Conservation (phyloP, 371 early-diverging fungal species). For the Massospora cicadina region DNA sequence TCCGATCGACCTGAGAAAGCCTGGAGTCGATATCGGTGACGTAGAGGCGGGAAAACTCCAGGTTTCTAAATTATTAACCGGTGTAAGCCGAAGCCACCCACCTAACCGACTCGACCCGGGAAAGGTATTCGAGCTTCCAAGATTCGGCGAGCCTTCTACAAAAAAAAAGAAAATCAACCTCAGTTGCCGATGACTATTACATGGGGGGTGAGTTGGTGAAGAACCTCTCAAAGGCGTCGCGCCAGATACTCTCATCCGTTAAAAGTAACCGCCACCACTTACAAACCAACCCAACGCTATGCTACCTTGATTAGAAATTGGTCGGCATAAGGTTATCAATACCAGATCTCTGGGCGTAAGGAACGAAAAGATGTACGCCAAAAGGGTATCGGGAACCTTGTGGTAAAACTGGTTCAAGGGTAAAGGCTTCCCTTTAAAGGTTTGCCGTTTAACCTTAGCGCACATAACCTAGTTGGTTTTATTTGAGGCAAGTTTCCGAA, state of each 20-base stretch:
- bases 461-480: too few relatives aligned
- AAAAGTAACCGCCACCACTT: background rate
- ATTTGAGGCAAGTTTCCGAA: too few relatives aligned
- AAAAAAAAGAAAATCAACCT: too few relatives aligned
- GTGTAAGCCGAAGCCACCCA: too few relatives aligned
- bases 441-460: background rate
- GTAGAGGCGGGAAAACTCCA: background rate
- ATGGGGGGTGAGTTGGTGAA: background rate
- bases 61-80: too few relatives aligned
- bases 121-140: background rate
- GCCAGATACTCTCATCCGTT: background rate
- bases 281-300: background rate
- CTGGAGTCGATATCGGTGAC: background rate
- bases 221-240: background rate
- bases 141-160: background rate
- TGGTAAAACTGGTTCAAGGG: background rate
- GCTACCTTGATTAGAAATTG: background rate
- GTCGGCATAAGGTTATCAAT: background rate
- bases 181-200: too few relatives aligned
- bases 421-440: background rate
- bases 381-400: background rate
- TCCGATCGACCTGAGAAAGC: background rate
- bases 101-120: background rate
- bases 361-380: background rate
- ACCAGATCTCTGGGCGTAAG: background rate